Percentiles rank a stretch among this genome's conserved stretches.
phyloP scores from a whole-genome alignment of 495 filamentous ascomycete genomes.

The Aspergillus ostianus region DNA sequence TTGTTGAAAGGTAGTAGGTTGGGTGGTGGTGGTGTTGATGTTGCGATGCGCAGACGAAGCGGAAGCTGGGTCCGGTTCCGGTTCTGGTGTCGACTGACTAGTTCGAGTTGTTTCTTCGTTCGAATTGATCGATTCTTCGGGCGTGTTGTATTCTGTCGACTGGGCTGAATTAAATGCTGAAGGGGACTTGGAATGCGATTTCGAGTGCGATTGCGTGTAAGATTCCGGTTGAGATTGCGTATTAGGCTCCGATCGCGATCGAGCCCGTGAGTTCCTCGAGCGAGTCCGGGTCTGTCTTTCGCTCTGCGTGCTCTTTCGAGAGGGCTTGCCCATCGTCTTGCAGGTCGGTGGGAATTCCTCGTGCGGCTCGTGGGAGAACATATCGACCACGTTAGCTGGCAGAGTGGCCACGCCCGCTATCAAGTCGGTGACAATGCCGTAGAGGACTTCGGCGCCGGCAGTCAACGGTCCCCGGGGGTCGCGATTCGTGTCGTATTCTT shows the following conservation, averaged over 20 bases:
- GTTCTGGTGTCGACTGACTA: neutral
- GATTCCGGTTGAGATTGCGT: no score
- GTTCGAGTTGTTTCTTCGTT: no score
- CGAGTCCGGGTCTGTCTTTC: neutral
- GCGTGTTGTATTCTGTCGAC: neutral
- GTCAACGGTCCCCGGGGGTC: conserved; percentile 72
- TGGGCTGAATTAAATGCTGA: no score
- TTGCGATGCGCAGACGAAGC: neutral
- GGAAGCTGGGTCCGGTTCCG: no score
- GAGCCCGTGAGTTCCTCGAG: neutral
- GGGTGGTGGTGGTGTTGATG: neutral
- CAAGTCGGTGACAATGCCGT: conserved; percentile 72
- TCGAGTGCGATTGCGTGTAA: no score
- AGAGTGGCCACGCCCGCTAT: conserved; percentile 82
- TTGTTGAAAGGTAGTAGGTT: no score
- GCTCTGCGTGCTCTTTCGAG: neutral
- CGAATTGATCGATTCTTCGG: neutral
- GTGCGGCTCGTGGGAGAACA: conserved; percentile 16
- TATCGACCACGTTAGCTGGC: conserved; percentile 68
- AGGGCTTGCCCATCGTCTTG: neutral
- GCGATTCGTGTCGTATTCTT: conserved; percentile 70
- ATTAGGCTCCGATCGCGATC: neutral
- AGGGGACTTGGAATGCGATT: no score
- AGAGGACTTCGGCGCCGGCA: conserved; percentile 67
- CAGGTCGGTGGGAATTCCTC: neutral